Evolutionary conservation across 306 rosid genomes (phyloP), one percentile per base, ranked within the genome.

Genomic region (Castanea crenata): DNA sequence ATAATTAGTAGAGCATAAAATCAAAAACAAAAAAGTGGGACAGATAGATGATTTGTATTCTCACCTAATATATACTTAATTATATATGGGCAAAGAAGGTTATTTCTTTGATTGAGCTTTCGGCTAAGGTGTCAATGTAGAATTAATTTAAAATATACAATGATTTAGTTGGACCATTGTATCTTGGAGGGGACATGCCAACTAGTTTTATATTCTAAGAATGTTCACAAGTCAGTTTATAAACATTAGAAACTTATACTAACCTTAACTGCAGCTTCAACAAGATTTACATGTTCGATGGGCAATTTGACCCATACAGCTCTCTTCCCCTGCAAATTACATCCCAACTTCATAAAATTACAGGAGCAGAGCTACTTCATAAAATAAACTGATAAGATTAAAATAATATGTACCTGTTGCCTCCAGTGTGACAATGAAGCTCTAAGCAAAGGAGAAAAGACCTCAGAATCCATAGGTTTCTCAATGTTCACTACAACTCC

Each of bases 221-320:
- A 16, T 3, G 68, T 52, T 71, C 71, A 35, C 10, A 11, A 20
- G 32, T 31, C 68, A 71, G 34, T 41, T 44, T 58, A 16, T 77
- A 27, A 18, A 44, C 70, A 54, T 51, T 55, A 4, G 56, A 70
- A 63, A 62, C 46, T 16, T 2, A 23, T 0, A 0, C 58, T 4
- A 73, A 93, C 98, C 94, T 93, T 86, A n/a, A 93, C 92, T 1
- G 87, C 92, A 55, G 78, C 62, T 19, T 84, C 89, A 34, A 90
- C 86, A 46, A 94, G 97, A 87, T 86, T 85, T 81, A 90, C 80
- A 38, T 67, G 83, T 81, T 79, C 54, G 55, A 82, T 88, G 1
- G 90, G 86, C 84, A 94, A 65, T 67, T 92, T 94, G 81, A 94
- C 86, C 98, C 98, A 92, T 31, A 92, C 84, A 1, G 97, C 98